phyloP scores from a whole-genome alignment of 345 rosid genomes.

The Gossypium rotundifolium region DNA sequence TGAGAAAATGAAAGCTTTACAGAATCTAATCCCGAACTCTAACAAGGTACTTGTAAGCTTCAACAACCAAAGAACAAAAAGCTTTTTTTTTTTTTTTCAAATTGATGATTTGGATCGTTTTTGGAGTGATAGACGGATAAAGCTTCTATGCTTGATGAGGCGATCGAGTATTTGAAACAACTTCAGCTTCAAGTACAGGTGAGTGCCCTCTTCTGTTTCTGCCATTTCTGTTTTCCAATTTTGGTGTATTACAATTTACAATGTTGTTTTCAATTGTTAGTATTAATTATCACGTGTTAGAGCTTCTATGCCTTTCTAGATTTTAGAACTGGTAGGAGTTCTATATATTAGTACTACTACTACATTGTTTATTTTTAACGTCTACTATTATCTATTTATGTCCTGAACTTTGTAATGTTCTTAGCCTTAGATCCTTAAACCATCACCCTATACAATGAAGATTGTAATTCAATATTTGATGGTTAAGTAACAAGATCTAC shows the following conservation, averaged over 20 bases:
- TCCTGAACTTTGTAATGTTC: background rate
- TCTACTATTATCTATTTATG: no score
- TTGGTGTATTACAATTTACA: background rate
- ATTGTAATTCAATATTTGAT: no score
- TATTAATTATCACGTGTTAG: background rate
- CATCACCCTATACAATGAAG: background rate
- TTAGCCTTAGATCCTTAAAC: background rate
- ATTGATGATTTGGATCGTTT: background rate
- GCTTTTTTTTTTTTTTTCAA: background rate
- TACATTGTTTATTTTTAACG: background rate
- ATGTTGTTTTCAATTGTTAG: background rate
- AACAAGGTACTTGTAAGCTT: conserved; percentile 43
- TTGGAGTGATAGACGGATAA: conserved; percentile 54
- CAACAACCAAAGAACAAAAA: background rate
- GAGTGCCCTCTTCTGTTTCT: background rate
- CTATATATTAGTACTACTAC: background rate
- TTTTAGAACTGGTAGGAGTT: background rate
- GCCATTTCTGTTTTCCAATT: conserved; percentile 6
- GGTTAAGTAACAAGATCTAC: no score
- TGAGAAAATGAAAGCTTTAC: conserved; percentile 81
- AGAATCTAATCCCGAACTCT: conserved; percentile 70
- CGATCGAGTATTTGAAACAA: conserved; percentile 74
- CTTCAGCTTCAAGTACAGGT: conserved; percentile 89
- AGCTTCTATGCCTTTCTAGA: no score
- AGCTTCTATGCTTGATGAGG: conserved; percentile 88